Percentiles rank a stretch among this genome's conserved stretches.
Evolutionary conservation across 2,329 filamentous ascomycete species (phyloP).

Genomic region (Colletotrichum limetticola): DNA sequence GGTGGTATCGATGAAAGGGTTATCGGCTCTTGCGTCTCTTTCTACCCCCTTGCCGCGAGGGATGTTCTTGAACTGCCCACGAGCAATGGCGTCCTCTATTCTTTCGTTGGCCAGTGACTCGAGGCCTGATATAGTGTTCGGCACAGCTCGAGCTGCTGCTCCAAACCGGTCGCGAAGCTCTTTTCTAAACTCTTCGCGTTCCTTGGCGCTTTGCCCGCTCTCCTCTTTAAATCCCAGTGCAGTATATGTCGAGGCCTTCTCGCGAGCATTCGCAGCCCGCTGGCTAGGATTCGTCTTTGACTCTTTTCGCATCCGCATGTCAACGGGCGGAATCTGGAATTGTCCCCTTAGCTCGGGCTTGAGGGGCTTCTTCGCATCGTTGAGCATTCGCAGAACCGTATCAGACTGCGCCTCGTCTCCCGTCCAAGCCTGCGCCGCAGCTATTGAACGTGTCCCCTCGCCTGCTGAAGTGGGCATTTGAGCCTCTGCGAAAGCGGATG

Average conservation of each 20-base stretch:
- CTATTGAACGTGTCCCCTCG: constrained; percentile 74
- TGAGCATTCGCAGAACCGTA: constrained; percentile 83
- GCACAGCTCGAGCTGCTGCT: constrained; percentile 77
- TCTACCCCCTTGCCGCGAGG: constrained; percentile 83
- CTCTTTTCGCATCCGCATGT: constrained; percentile 60
- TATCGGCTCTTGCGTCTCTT: constrained; percentile 83
- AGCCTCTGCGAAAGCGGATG: constrained; percentile 59
- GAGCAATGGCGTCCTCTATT: constrained; percentile 92
- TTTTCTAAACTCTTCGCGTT: constrained; percentile 76
- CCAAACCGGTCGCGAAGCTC: constrained; percentile 86
- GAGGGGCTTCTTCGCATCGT: constrained; percentile 81
- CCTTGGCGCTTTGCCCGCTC: constrained; percentile 71
- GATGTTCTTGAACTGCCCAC: constrained; percentile 89
- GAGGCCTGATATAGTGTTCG: constrained; percentile 81
- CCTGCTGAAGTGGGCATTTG: constrained; percentile 68
- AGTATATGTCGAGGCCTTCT: constrained; percentile 65
- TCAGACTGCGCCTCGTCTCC: constrained; percentile 81
- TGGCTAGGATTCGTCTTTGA: constrained; percentile 54
- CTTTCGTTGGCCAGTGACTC: constrained; percentile 87
- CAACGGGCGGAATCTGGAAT: constrained; percentile 58
- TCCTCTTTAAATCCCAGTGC: constrained; percentile 56
- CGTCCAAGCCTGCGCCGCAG: constrained; percentile 78
- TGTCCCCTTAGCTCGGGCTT: constrained; percentile 58
- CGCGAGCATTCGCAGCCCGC: constrained; percentile 64
- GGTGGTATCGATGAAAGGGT: constrained; percentile 93